These are phyloP conservation scores for Chlorociboria aeruginascens DNA, from an alignment of 495 filamentous ascomycete genomes.

Conservation along the genomic window DNA sequence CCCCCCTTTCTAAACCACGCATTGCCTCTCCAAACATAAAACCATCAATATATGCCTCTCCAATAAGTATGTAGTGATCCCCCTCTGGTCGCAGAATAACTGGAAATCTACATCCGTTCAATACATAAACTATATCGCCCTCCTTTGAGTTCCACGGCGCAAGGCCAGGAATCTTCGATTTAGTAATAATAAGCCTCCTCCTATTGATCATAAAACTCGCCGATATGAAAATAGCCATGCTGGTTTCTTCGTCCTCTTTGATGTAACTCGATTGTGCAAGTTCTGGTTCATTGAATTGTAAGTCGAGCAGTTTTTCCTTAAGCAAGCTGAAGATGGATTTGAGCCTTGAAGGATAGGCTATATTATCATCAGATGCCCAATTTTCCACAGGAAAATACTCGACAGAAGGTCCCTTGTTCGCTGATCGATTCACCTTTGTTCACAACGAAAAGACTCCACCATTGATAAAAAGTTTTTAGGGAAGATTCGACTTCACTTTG, in stretches of 20 bases:
- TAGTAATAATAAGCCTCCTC: constrained; percentile 6
- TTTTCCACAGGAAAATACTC: constrained; percentile 8
- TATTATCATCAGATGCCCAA: constrained; percentile 6
- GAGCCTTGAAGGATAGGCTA: neutral
- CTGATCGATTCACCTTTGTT: neutral
- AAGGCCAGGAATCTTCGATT: neutral
- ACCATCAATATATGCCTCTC: constrained; percentile 21
- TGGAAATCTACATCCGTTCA: constrained; percentile 15
- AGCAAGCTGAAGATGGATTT: constrained; percentile 5
- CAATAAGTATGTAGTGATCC: constrained; percentile 14
- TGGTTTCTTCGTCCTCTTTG: constrained; percentile 2
- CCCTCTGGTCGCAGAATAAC: constrained; percentile 7
- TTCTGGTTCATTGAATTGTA: neutral
- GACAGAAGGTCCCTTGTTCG: constrained; percentile 2
- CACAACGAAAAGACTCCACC: constrained; percentile 12
- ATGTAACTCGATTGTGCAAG: neutral
- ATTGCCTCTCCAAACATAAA: constrained; percentile 20
- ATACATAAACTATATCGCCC: constrained; percentile 12
- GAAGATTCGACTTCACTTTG: constrained; percentile 1
- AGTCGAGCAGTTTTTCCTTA: neutral
- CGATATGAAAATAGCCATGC: neutral
- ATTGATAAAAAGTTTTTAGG: constrained; percentile 6
- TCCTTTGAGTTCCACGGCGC: constrained; percentile 3
- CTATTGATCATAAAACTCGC: constrained; percentile 12
- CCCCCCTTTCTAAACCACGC: neutral